Evolutionary conservation across 169 alveolate genomes (phyloP).

Genomic region (Blepharisma undulans): DNA sequence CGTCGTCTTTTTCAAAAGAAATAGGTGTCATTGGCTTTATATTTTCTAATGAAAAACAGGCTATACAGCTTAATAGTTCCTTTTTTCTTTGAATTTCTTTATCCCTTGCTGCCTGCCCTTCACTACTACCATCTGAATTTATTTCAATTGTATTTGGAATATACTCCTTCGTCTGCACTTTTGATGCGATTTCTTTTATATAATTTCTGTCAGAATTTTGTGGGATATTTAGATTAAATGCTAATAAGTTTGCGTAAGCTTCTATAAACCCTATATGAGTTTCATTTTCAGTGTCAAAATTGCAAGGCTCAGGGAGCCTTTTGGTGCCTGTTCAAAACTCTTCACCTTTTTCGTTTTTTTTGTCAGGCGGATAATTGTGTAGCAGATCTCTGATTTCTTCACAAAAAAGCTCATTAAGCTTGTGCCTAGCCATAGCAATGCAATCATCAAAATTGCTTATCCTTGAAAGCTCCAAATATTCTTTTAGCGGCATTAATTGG

Average conservation of each 20-base stretch:
- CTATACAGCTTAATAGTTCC: conserved; percentile 68
- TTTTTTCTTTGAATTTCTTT: neutral
- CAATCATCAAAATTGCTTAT: conserved; percentile 60
- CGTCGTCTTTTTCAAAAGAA: conserved; percentile 88
- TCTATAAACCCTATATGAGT: conserved; percentile 87
- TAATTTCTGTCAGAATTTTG: conserved; percentile 51
- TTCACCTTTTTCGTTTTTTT: conserved; percentile 91
- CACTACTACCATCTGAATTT: conserved; percentile 11
- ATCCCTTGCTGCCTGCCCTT: too few species aligned
- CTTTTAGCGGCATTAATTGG: neutral
- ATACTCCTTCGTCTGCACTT: conserved; percentile 65
- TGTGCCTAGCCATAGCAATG: conserved; percentile 81
- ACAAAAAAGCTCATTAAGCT: conserved; percentile 85
- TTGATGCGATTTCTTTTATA: conserved; percentile 56
- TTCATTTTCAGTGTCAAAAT: conserved; percentile 86
- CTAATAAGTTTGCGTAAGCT: conserved; percentile 90
- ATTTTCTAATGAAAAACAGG: neutral
- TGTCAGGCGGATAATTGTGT: conserved; percentile 94
- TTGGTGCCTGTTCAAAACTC: conserved; percentile 99
- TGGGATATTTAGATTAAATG: conserved; percentile 79
- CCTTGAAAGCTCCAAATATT: neutral
- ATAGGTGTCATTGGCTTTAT: neutral
- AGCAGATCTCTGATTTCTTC: conserved; percentile 92
- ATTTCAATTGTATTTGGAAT: conserved; percentile 68
- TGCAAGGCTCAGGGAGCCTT: conserved; percentile 94